Evolutionary conservation across 331 rosid species (phyloP), one percentile per base, ranked within the genome.

Genomic region (Malus hybrid): DNA sequence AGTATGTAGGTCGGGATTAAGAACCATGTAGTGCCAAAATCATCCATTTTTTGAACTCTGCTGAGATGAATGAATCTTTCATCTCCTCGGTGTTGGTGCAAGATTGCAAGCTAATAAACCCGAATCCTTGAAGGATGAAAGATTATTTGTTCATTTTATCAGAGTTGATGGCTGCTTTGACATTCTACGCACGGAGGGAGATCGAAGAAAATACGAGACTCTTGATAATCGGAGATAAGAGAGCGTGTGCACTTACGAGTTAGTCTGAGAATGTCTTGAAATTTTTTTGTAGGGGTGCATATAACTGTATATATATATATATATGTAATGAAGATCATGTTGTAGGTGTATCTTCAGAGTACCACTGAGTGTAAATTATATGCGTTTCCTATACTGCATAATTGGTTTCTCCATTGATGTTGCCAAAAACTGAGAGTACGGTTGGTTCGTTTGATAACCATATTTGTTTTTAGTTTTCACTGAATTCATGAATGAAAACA

Each of bases 121-220:
- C 57, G 57, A 52, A 0, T 3, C 57, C 57, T 0, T 52, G 20
- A 52, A 52, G 57, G 57, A 52, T 52, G 57, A 16, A 52, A 52
- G 10, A 3, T 16, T 52, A 52, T 52, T 52, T 50, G 56, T 50
- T 16, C 56, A 50, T 50, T 50, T 50, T 50, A 50, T 50, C 56
- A 6, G 22, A 63, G 70, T 77, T 62, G 27, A 10, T 48, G 65
- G 76, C 33, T 76, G 62, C 65, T 57, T 76, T 68, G 80, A 68
- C 61, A 28, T 76, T 70, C 48, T 31, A 33, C 64, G 18, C 16
- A 12, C 4, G 2, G 66, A 31, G 50, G 50, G 50, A 20, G 55
- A 39, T 65, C 22, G n/a, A 61, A 31, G 36, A 28, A 24, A 72
- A 36, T 11, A 11, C 29, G 15, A 42, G 28, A 61, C 57, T 6